phyloP scores from a whole-genome alignment of 345 rosid species.

The Lenwebbia sp. region DNA sequence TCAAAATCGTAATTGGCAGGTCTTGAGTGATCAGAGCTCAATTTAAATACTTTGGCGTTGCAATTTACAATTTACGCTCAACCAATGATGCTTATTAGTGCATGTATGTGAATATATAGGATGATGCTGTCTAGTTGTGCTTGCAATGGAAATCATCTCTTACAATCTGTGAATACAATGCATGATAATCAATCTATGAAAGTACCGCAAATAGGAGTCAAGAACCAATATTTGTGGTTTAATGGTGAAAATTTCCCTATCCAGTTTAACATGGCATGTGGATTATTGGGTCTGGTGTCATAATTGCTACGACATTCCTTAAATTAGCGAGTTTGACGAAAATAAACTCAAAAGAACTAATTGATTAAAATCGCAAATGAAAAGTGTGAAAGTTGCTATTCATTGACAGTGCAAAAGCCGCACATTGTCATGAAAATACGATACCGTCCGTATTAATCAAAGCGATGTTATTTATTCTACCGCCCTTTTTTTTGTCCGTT shows the following conservation, averaged over 20 bases:
- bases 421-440: no score
- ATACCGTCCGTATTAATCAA: no score
- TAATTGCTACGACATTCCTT: no score
- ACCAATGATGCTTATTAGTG: background rate
- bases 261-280: background rate
- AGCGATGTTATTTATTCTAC: no score
- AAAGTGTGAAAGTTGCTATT: no score
- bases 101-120: background rate
- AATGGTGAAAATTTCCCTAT: background rate
- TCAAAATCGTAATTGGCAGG: background rate
- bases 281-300: background rate
- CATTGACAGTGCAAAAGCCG: no score
- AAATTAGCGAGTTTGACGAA: no score
- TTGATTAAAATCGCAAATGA: no score
- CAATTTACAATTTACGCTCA: background rate
- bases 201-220: background rate
- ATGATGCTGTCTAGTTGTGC: conserved; percentile 2
- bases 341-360: no score
- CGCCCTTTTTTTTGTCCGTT: no score
- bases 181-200: background rate
- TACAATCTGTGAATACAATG: background rate
- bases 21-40: background rate
- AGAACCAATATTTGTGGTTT: background rate
- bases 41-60: background rate
- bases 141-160: conserved; percentile 5